Percentiles rank a stretch among this genome's conserved stretches.
These are phyloP conservation scores for Boeremia lycopersici DNA, from an alignment of 2,329 filamentous ascomycete genomes.

Conservation along the genomic window DNA sequence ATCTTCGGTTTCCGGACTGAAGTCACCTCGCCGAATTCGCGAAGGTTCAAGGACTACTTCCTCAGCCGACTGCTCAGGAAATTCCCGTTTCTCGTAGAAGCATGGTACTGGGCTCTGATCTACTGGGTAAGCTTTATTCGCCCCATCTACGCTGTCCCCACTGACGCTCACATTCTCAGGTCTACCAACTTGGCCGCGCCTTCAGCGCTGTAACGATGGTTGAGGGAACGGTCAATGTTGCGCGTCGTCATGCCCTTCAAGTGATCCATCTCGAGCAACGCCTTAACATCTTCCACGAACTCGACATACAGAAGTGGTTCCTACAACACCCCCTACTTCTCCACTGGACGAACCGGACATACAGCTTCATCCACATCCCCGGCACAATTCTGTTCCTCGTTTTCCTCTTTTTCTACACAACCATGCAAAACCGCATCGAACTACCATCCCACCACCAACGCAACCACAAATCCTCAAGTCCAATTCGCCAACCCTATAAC, in stretches of 20 bases:
- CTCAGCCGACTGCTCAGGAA: constrained; percentile 68
- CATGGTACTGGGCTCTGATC: constrained; percentile 77
- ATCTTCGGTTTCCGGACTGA: constrained; percentile 55
- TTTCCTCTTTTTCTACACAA: constrained; percentile 73
- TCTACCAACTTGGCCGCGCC: constrained; percentile 76
- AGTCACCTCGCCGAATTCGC: constrained; percentile 66
- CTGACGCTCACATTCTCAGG: constrained; percentile 51
- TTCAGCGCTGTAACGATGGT: constrained; percentile 73
- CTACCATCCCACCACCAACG: constrained; percentile 49
- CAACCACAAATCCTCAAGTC: constrained; percentile 29
- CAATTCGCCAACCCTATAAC: constrained; percentile 22
- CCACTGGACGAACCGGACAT: constrained; percentile 73
- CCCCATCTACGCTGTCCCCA: background rate
- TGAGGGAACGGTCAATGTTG: constrained; percentile 70
- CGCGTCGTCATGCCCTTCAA: constrained; percentile 70
- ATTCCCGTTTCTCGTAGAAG: constrained; percentile 75
- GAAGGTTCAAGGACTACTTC: constrained; percentile 63
- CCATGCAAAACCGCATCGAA: constrained; percentile 60
- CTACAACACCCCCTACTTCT: constrained; percentile 62
- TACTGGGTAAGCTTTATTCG: constrained; percentile 69
- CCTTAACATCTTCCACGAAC: constrained; percentile 69
- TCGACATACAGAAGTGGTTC: constrained; percentile 65
- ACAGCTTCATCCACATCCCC: constrained; percentile 80
- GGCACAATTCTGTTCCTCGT: constrained; percentile 74
- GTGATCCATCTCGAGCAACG: constrained; percentile 69